Conservation (phyloP, 441 rosid species). For the Populus hybrid region DNA sequence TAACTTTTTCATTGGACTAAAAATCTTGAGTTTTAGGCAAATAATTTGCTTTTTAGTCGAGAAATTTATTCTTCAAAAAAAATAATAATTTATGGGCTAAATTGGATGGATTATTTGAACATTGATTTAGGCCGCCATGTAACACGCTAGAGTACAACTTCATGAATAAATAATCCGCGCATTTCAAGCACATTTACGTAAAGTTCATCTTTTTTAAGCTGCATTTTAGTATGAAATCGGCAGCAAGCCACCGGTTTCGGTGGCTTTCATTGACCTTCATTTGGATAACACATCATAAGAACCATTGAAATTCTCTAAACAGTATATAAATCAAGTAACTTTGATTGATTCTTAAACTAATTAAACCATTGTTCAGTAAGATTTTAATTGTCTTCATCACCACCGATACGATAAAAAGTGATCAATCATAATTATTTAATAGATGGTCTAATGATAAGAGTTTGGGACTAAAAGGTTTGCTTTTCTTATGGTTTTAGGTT, state of each 20-base stretch:
- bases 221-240: constrained; percentile 33
- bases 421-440: no score
- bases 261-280: constrained; percentile 23
- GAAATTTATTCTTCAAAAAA: not conserved
- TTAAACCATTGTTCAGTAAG: constrained; percentile 10
- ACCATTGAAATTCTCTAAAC: constrained; percentile 11
- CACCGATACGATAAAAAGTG: no score
- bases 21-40: no score
- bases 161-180: constrained; percentile 2
- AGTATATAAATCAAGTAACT: constrained; percentile 12
- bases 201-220: constrained; percentile 24
- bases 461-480: no score
- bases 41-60: no score
- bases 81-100: not conserved
- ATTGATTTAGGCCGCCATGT: not conserved
- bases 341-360: constrained; percentile 23
- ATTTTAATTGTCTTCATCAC: not conserved
- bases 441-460: no score
- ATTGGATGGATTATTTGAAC: not conserved
- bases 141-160: constrained; percentile 8
- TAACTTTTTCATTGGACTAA: no score
- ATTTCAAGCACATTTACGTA: constrained; percentile 12
- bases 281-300: not conserved
- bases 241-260: constrained; percentile 23
- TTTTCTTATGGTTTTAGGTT: no score